Evolutionary conservation across 805 yeast species (phyloP).

Genomic region (Blastobotrys terrestris): DNA sequence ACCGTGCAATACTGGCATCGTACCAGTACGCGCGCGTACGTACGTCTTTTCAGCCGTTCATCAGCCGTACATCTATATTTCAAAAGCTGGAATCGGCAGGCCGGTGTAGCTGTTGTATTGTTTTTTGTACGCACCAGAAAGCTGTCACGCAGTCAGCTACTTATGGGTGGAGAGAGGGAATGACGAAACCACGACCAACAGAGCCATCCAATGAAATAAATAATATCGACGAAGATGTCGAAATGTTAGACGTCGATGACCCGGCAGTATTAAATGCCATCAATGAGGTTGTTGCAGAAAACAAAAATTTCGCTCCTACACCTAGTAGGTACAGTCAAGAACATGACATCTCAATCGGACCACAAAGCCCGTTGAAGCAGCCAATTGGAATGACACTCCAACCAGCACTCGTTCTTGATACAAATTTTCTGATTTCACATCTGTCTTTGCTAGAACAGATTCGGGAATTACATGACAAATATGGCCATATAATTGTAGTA

Average conservation of each 20-base stretch:
- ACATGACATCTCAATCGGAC: neutral
- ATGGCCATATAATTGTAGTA: conserved; percentile 49
- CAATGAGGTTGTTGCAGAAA: neutral
- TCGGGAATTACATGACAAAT: conserved; percentile 34
- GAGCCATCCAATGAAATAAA: neutral
- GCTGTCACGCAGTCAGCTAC: no score
- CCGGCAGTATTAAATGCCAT: neutral
- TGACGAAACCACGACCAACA: neutral
- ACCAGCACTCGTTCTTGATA: conserved; percentile 62
- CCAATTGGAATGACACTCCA: neutral
- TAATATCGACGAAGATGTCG: neutral
- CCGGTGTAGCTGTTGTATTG: no score
- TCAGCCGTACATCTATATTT: no score
- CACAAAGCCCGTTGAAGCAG: neutral
- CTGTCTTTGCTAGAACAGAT: conserved; percentile 52
- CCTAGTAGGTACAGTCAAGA: neutral
- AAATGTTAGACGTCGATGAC: neutral
- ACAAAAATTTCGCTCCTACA: neutral
- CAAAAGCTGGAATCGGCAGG: no score
- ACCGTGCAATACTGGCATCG: no score
- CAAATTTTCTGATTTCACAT: conserved; percentile 75
- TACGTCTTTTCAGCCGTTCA: no score
- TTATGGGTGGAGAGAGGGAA: no score
- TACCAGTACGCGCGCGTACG: no score
- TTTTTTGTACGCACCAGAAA: no score